Percentiles rank a stretch among this genome's conserved stretches.
These are phyloP conservation scores for Talaromyces ruber DNA, from an alignment of 495 filamentous ascomycete species.

Conservation along the genomic window DNA sequence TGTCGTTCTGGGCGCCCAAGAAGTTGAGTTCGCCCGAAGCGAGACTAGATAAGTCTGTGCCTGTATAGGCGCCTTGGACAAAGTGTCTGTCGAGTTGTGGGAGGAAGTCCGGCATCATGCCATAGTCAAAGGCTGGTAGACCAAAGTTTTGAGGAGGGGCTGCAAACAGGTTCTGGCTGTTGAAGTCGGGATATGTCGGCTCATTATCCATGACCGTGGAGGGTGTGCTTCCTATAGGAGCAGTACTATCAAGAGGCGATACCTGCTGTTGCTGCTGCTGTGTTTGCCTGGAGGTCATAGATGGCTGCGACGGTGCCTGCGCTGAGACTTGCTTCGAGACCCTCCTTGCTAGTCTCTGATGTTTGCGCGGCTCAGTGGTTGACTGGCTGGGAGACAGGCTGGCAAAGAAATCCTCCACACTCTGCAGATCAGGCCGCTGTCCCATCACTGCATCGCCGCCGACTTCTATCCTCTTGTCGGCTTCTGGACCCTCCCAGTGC, in stretches of 20 bases:
- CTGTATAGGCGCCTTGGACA: conserved; percentile 68
- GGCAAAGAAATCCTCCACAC: conserved; percentile 91
- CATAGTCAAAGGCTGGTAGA: conserved; percentile 29
- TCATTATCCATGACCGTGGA: conserved; percentile 22
- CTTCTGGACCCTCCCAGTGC: conserved; percentile 73
- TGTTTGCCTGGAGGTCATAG: conserved; percentile 14
- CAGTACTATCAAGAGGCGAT: conserved; percentile 21
- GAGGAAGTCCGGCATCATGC: conserved; percentile 33
- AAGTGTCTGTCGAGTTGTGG: conserved; percentile 69
- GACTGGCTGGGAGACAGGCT: conserved; percentile 62
- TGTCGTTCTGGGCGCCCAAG: not conserved
- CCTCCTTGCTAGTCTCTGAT: conserved; percentile 15
- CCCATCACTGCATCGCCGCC: conserved; percentile 75
- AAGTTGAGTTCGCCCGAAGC: conserved; percentile 8
- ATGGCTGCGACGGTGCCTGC: conserved; percentile 11
- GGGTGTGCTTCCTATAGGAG: conserved; percentile 27
- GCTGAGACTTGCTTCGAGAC: conserved; percentile 8
- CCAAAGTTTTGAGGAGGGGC: conserved; percentile 27
- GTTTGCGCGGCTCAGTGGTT: conserved; percentile 30
- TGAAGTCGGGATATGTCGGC: conserved; percentile 26
- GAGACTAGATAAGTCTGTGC: conserved; percentile 43
- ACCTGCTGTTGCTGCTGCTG: conserved; percentile 7
- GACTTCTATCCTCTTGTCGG: conserved; percentile 58
- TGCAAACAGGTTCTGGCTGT: conserved; percentile 14
- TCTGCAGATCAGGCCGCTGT: conserved; percentile 81